Evolutionary conservation across 345 rosid genomes (phyloP), one percentile per base, ranked within the genome.

Genomic region (Corchorus capsularis): DNA sequence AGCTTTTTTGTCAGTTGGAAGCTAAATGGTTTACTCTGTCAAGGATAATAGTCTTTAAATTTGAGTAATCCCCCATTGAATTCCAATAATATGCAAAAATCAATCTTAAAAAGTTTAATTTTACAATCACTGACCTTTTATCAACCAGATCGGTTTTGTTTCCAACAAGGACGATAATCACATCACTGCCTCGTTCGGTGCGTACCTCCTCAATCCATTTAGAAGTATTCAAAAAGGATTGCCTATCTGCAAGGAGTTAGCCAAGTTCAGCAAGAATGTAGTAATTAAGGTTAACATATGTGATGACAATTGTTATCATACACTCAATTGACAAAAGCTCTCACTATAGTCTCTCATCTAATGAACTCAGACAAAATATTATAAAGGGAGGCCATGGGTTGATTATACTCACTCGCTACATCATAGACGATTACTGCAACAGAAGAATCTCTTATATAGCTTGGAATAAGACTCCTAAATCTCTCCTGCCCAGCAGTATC

Each of bases 401-500:
- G 32, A 47, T 41, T 17, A 75, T 69, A 86, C 92, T 89, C 72
- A 91, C 98, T 94, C 6, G 97, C 91, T 75, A 94, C 97, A 80
- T 94, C 98, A 82, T 94, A 94, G 74, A 88, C 97, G 52, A 92
- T 90, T 35, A 94, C 97, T 72, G 97, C 98, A 63, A 94, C 97
- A 61, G 98, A 94, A 72, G 98, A 94, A 82, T 92, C 98, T 84
- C 97, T 83, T 59, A 92, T 94, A 75, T 94, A 94, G 81, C 98
- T 94, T 13, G 98, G 98, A 73, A 94, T 94, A 39, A 92, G 91
- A 86, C 98, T 94, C 79, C 98, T 80, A 69, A 94, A 94, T 69
- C 98, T 91, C 90, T 94, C 98, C 76, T 94, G 96, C 52, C 98
- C 98, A 0, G 98, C 98, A 64, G 98, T 94, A 79, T 94, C 98